Base-by-base conservation (phyloP, 257 asterid genomes). In the Schizonepeta tenuifolia region DNA sequence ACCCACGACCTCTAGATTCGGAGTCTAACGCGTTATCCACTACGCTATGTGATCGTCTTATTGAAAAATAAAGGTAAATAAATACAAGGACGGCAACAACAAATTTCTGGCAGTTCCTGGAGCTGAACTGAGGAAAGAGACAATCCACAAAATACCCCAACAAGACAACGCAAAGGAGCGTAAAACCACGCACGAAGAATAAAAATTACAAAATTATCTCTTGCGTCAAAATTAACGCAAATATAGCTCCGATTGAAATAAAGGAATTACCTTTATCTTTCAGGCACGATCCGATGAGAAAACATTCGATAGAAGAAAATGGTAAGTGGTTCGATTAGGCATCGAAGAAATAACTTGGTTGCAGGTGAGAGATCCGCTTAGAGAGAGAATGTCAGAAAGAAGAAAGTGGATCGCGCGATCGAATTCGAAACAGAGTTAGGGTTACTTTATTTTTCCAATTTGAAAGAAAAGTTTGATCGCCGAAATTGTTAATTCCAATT, bases 1-100 rank as follows among this genome's bases (percentile, higher is more conserved):
- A 93, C 98, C 98, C 97, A 93, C 98, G 93, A 84, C 96, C 93
- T 90, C 90, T 86, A 90, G 97, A 93, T 93, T 35, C 96, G 96
- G 94, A 93, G 85, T 93, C 96, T 89, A 90, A 93, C 92, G 95
- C 97, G 93, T 82, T 93, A 90, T 93, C 98, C 98, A 89, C 96
- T 90, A 78, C 93, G 97, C 96, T 93, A 90, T 86, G 97, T 75
- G 92, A 93, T 73, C 97, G 2, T 26, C 18, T 44, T 3, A 2
- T 0, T 0, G 0, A 18, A 26, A 28, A 15, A 12, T 17, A 22
- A 36, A 35, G 2, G 5, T 3, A 8, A 14, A 60, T 55, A 4
- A 13, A 9, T 4, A 8, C 43, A 13, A 65, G 4, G 11, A 22
- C 15, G 1, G 18, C 13, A 22, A 11, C 14, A 6, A 7, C 24